phyloP scores from a whole-genome alignment of 2,329 filamentous ascomycete species.

The Paramyrothecium roridum region DNA sequence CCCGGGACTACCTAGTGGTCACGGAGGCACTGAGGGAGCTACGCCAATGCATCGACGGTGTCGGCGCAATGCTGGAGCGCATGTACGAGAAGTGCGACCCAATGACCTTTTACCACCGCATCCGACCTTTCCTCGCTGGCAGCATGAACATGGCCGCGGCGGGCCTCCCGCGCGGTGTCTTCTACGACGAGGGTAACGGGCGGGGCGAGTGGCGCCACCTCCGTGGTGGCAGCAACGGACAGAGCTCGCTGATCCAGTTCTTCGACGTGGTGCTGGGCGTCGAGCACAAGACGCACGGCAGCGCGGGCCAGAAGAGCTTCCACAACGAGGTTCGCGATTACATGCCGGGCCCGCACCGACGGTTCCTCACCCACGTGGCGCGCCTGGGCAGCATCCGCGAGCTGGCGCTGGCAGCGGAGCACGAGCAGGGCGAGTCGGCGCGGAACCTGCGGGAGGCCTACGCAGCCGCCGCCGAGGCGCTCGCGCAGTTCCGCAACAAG shows the following conservation, averaged over 20 bases:
- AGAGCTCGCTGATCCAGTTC: constrained; percentile 90
- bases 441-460: constrained; percentile 46
- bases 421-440: constrained; percentile 45
- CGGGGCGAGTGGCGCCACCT: constrained; percentile 69
- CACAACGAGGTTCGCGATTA: constrained; percentile 75
- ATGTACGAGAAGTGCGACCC: constrained; percentile 93
- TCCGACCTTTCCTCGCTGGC: constrained; percentile 84
- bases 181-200: constrained; percentile 74
- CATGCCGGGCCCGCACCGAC: constrained; percentile 82
- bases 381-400: constrained; percentile 71
- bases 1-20: constrained; percentile 58
- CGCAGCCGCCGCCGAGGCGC: constrained; percentile 69
- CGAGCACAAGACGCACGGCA: constrained; percentile 58
- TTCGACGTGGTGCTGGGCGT: constrained; percentile 85
- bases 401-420: constrained; percentile 55
- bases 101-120: constrained; percentile 82
- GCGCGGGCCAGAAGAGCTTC: constrained; percentile 34
- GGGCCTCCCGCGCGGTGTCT: constrained; percentile 77
- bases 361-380: constrained; percentile 71
- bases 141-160: constrained; percentile 89
- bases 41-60: constrained; percentile 62
- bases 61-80: constrained; percentile 66
- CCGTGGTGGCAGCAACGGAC: constrained; percentile 89
- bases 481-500: constrained; percentile 74
- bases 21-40: constrained; percentile 63